phyloP scores from a whole-genome alignment of 805 yeast genomes.

The Wickerhamiella domercqiae region DNA sequence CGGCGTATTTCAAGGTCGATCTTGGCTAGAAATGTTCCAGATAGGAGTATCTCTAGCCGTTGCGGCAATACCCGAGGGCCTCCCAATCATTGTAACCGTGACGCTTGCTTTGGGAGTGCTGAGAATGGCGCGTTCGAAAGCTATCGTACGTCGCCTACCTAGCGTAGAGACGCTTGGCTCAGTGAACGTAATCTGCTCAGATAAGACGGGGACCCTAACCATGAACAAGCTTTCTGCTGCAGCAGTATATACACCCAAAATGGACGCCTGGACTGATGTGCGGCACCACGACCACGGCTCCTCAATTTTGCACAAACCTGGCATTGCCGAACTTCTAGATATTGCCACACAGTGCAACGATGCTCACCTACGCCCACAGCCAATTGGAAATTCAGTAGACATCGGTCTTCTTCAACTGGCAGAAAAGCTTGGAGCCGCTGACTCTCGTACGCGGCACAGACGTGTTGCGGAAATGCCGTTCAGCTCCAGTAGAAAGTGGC shows the following conservation, averaged over 20 bases:
- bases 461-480: slow-evolving; percentile 70
- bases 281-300: slow-evolving; percentile 4
- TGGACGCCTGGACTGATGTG: slow-evolving; percentile 13
- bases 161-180: slow-evolving; percentile 61
- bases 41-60: slow-evolving; percentile 95
- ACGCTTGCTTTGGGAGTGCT: slow-evolving; percentile 91
- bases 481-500: slow-evolving; percentile 67
- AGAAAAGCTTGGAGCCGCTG: slow-evolving; percentile 54
- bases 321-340: slow-evolving; percentile 15
- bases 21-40: slow-evolving; percentile 96
- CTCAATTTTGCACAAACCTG: slow-evolving; percentile 9
- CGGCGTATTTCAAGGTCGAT: slow-evolving; percentile 82
- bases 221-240: slow-evolving; percentile 30
- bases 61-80: slow-evolving; percentile 98
- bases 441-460: slow-evolving; percentile 37
- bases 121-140: slow-evolving; percentile 88
- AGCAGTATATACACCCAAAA: slow-evolving; percentile 11
- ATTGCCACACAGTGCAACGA: slow-evolving; percentile 25
- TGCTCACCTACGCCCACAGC: slow-evolving; percentile 26
- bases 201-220: slow-evolving; percentile 37
- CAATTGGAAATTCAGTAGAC: slow-evolving; percentile 88
- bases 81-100: slow-evolving; percentile 95
- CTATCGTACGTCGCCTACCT: slow-evolving; percentile 87
- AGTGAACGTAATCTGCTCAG: slow-evolving; percentile 38
- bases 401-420: slow-evolving; percentile 73